phyloP scores from a whole-genome alignment of 257 asterid genomes.

The Gentiana straminea region DNA sequence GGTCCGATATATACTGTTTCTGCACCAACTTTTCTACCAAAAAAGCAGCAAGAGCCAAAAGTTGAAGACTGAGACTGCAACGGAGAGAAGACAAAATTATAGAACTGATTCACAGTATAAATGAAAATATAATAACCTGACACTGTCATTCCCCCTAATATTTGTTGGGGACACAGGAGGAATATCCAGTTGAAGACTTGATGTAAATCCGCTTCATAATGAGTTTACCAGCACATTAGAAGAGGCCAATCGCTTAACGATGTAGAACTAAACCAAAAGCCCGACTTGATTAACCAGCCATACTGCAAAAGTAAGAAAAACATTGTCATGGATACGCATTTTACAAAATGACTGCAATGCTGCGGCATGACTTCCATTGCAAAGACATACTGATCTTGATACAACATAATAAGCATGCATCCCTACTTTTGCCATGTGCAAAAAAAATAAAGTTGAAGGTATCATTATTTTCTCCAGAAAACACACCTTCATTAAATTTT shows the following conservation, averaged over 20 bases:
- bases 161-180: too few species aligned
- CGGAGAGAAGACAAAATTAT: constrained; percentile 3
- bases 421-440: neutral
- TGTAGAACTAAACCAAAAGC: constrained; percentile 85
- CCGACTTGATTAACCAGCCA: constrained; percentile 85
- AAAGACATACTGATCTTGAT: too few species aligned
- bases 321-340: constrained; percentile 3
- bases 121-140: neutral
- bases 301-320: constrained; percentile 46
- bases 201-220: constrained; percentile 4
- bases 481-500: constrained; percentile 91
- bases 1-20: constrained; percentile 44
- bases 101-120: neutral
- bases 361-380: too few species aligned
- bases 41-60: constrained; percentile 76
- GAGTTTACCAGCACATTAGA: constrained; percentile 80
- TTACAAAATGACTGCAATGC: neutral
- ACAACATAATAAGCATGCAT: too few species aligned
- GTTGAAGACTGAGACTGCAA: constrained; percentile 76
- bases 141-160: neutral
- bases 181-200: neutral
- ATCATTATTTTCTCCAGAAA: neutral
- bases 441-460: neutral
- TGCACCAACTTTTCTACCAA: constrained; percentile 65
- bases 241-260: constrained; percentile 94